Evolutionary conservation across 2,329 filamentous ascomycete genomes (phyloP), one percentile per base, ranked within the genome.

Genomic region (Pleoardoris graminearum): DNA sequence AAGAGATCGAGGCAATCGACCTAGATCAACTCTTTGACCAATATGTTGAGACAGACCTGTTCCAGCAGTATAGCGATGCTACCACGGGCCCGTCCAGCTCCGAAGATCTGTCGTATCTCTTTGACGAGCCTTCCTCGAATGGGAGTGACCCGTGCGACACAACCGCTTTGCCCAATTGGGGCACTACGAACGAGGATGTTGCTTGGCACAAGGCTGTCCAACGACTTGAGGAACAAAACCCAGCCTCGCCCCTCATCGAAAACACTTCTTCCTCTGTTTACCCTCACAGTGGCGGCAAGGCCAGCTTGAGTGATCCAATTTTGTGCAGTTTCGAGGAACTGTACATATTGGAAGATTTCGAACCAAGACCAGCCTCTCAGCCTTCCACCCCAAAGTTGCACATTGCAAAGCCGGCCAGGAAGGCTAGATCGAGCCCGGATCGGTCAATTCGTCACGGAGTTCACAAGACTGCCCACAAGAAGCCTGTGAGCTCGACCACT

Each of bases 21-120:
- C 77, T 82, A 54, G 81, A 82, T 72, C 81, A 82, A 69, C 77
- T 86, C 71, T 86, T 87, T 76, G 82, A 85, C 64, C 80, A 85
- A 68, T 85, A 83, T 67, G 77, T 85, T 69, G 79, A 84, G 60
- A 79, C 81, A 71, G 82, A 84, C 54, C 75, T 80, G 50, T 77
- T 80, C 60, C 77, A 66, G 27, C 61, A 76, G 49, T 70, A 75
- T 55, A 76, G 75, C 61, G 75, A 78, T 55, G 72, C 73, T 55
- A 71, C 77, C 58, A 77, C 78, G 70, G 78, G 80, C 59, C 75
- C 76, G 56, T 73, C 76, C 62, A 76, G 76, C 63, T 75, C 77
- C 50, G 72, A 79, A 62, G 76, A 81, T 56, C 72, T 80, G 59
- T 75, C 78, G 59, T 76, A 81, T 66, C 73, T 82, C 69, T 80